phyloP scores from a whole-genome alignment of 2,329 filamentous ascomycete species.

The Monilinia aucupariae region DNA sequence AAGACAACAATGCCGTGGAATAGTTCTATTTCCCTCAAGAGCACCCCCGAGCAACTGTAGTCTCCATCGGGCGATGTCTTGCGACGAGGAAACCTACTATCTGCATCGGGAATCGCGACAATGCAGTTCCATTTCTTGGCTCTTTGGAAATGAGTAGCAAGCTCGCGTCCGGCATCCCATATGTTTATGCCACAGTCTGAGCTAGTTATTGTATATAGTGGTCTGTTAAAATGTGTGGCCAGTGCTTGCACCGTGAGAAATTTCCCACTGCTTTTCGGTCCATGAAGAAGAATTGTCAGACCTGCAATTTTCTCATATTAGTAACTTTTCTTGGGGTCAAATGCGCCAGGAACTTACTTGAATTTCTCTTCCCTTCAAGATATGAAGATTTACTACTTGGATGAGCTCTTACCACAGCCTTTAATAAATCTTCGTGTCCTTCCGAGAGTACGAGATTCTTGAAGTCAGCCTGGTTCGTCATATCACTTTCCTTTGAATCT shows the following conservation, averaged over 20 bases:
- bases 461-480: neutral
- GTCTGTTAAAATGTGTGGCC: neutral
- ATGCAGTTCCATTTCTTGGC: conserved; percentile 10
- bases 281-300: conserved; percentile 6
- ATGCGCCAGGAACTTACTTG: neutral
- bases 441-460: neutral
- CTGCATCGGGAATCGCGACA: neutral
- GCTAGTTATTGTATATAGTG: neutral
- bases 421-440: conserved; percentile 1
- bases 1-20: neutral
- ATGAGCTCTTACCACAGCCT: conserved; percentile 4
- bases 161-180: neutral
- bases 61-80: neutral
- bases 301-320: neutral
- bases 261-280: neutral
- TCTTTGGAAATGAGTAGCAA: neutral
- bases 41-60: neutral
- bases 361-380: accelerated
- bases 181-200: neutral
- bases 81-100: neutral
- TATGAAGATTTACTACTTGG: neutral
- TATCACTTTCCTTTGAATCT: neutral
- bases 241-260: neutral
- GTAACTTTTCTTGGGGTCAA: neutral
- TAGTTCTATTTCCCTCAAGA: neutral